Evolutionary conservation across 345 rosid genomes (phyloP).

Genomic region (Sisymbrium altissimum): DNA sequence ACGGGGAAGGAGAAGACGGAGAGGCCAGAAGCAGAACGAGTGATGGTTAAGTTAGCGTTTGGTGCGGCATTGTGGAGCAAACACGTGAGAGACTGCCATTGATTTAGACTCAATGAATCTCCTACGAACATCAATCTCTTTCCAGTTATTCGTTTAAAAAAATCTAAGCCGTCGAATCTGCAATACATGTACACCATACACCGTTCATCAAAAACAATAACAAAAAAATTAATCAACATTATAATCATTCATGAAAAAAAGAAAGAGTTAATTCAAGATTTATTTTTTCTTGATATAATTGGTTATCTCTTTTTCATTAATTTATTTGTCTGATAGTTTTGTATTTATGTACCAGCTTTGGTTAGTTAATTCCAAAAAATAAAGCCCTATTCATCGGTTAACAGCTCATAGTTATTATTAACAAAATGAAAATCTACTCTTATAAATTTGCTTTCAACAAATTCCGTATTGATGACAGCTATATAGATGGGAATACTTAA

Average conservation of each 20-base stretch:
- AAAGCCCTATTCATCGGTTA: neutral
- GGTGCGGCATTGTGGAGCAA: slow-evolving; percentile 67
- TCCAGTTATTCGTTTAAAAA: slow-evolving; percentile 48
- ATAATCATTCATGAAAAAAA: too few relatives aligned
- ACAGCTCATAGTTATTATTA: neutral
- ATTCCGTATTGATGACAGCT: neutral
- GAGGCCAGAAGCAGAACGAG: slow-evolving; percentile 43
- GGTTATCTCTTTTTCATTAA: neutral
- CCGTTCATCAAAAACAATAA: neutral
- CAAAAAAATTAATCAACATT: too few relatives aligned
- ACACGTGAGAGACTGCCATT: slow-evolving; percentile 92
- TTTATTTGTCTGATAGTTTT: neutral
- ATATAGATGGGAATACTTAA: neutral
- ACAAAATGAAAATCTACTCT: too few relatives aligned
- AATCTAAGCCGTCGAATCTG: slow-evolving; percentile 59
- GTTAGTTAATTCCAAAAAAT: neutral
- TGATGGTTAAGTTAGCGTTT: slow-evolving; percentile 11
- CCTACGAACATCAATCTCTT: slow-evolving; percentile 79
- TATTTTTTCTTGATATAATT: neutral
- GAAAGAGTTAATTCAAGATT: too few relatives aligned
- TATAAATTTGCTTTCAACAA: neutral
- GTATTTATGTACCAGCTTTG: neutral
- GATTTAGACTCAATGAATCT: slow-evolving; percentile 75
- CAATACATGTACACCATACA: neutral
- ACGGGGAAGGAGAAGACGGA: slow-evolving; percentile 61